Conservation (phyloP, 371 early-diverging fungal genomes). For the Mucor velutinosus region DNA sequence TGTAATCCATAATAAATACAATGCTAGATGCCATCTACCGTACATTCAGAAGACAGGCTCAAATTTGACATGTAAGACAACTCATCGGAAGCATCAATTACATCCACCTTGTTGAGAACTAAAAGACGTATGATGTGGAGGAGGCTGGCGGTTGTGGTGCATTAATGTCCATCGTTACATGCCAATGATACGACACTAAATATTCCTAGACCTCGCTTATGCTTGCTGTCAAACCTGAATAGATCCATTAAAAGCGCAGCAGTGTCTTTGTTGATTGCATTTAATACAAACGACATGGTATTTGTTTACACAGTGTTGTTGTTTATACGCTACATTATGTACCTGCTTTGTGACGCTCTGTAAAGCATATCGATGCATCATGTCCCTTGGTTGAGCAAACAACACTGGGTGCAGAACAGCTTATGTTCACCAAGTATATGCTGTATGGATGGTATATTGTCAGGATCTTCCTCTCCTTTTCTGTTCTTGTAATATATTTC, state of each 20-base stretch:
- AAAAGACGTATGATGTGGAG: background rate
- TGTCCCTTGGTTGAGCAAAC: conserved; percentile 1
- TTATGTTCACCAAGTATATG: background rate
- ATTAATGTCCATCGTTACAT: background rate
- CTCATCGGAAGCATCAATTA: background rate
- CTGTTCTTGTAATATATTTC: background rate
- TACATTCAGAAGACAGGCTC: background rate
- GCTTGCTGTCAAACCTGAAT: background rate
- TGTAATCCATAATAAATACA: background rate
- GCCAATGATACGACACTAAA: background rate
- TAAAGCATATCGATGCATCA: background rate
- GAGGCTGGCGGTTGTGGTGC: background rate
- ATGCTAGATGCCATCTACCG: background rate
- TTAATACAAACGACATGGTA: background rate
- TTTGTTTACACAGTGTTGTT: background rate
- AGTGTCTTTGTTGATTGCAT: background rate
- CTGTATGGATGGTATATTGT: background rate
- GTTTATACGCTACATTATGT: background rate
- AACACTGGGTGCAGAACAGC: background rate
- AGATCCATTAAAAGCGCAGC: background rate
- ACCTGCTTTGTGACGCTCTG: background rate
- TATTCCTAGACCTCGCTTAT: background rate
- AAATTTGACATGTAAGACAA: too few relatives aligned
- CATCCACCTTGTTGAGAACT: too few relatives aligned
- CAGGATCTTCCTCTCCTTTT: background rate